Percentiles rank a stretch among this genome's conserved stretches.
Conservation (phyloP, 495 filamentous ascomycete species). For the Aspergillus ostianus region DNA sequence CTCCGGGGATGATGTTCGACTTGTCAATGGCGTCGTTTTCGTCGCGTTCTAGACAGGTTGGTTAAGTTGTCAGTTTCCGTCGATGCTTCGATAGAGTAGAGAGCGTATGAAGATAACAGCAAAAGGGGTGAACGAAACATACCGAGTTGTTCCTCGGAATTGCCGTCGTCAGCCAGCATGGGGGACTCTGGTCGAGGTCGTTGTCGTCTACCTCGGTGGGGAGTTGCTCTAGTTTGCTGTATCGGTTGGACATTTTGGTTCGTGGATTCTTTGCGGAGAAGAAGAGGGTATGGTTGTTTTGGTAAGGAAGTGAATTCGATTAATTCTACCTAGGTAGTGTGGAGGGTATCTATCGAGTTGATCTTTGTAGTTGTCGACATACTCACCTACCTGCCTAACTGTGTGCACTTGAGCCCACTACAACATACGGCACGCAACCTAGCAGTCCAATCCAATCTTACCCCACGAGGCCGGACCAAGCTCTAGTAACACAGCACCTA, state of each 20-base stretch:
- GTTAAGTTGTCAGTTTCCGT: neutral
- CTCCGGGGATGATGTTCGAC: constrained; percentile 26
- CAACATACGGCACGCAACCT: neutral
- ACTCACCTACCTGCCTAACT: too few species aligned
- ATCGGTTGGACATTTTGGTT: neutral
- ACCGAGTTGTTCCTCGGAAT: constrained; percentile 26
- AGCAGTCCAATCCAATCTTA: neutral
- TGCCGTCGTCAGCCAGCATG: constrained; percentile 26
- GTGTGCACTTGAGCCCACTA: too few species aligned
- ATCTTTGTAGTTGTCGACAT: too few species aligned
- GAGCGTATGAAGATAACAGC: neutral
- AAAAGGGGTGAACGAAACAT: constrained; percentile 6
- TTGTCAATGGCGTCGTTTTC: constrained; percentile 27
- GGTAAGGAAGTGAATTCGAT: too few species aligned
- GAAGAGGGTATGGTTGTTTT: too few species aligned
- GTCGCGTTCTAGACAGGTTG: constrained; percentile 17
- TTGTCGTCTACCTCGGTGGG: neutral
- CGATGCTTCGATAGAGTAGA: neutral
- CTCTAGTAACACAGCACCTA: neutral
- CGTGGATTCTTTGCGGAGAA: too few species aligned
- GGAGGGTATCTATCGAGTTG: too few species aligned
- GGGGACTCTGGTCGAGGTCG: constrained; percentile 15
- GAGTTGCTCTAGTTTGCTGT: neutral
- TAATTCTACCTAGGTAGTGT: too few species aligned
- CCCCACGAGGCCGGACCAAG: too few species aligned